Base-by-base conservation (phyloP, 2,329 filamentous ascomycete species). In the Cladophialophora exuberans region DNA sequence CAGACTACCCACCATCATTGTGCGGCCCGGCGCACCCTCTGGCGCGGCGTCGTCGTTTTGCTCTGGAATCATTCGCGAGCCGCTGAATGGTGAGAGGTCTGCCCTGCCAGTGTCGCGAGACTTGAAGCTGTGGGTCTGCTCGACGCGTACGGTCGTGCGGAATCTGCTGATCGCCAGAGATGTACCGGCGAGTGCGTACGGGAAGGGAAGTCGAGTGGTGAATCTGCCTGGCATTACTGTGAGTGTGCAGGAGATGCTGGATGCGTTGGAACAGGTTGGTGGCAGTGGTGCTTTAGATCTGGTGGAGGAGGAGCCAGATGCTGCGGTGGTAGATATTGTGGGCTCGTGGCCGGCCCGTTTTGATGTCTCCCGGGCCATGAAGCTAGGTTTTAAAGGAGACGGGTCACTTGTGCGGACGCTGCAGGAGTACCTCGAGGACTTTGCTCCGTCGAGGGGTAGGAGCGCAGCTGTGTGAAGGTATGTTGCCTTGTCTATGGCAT, bases 281-380 rank as follows among this genome's bases (percentile, higher is more conserved):
- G 81, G 81, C 83, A 72, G 76, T 67, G 79, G 84, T 46, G 79
- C 75, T 65, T 64, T 84, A 62, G 69, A 69, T 50, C 69, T 81
- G 11, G 69, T 86, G 15, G 75, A 72, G 62, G 83, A 86, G 67
- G 78, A 79, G 68, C 77, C 75, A 54, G 77, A 83, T 62, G 74
- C 75, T 25, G 77, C 71, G 20, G 71, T 81, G 55, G 82, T 84
- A 69, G 72, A 73, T 60, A 83, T 86, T 54, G 69, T 86, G 67
- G 75, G 81, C 60, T 82, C 81, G 56, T 86, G 83, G 83, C 78
- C 81, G 9, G 76, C 78, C 56, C 77, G 79, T 52, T 79, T 84
- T 63, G 80, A 84, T 63, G 79, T 72, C 6, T 66, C 70, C 1
- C 77, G 79, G 57, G 85, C 84, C 3, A 72, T 76, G 55, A 67